Conservation (phyloP, 83 land plant species). For the Picea abies region DNA sequence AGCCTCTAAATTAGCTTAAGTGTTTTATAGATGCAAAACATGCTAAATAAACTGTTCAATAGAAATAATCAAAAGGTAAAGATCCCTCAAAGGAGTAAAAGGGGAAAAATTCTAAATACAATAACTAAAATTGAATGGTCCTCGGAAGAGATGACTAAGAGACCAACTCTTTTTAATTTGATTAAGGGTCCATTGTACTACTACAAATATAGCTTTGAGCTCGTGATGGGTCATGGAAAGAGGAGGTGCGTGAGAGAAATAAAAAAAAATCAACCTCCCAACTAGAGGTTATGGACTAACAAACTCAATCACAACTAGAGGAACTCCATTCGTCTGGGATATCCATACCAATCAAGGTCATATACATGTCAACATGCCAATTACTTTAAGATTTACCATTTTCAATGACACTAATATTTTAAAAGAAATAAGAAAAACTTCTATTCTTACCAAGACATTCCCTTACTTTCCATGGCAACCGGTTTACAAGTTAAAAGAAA, state of each 20-base stretch:
- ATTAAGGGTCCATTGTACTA: not conserved
- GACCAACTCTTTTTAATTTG: not conserved
- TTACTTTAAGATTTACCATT: not conserved
- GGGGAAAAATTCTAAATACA: not conserved
- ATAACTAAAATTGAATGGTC: not conserved
- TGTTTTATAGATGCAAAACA: not conserved
- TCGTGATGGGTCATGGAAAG: not conserved
- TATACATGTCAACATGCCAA: not conserved
- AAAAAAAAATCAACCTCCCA: too few relatives aligned
- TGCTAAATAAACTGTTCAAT: not conserved
- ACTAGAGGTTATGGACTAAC: not conserved
- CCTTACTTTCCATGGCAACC: not conserved
- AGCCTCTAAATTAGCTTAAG: not conserved
- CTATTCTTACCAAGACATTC: not conserved
- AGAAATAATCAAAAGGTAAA: not conserved
- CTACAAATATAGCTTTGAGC: too few relatives aligned
- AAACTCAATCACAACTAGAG: not conserved
- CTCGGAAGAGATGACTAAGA: not conserved
- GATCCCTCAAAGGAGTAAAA: not conserved
- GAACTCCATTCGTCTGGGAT: not conserved
- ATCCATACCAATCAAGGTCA: not conserved
- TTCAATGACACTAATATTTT: not conserved
- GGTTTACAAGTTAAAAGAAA: not conserved
- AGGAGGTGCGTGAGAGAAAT: not conserved
- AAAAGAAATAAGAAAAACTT: not conserved